phyloP scores from a whole-genome alignment of 2,329 filamentous ascomycete genomes.

The Thielaviopsis musarum region DNA sequence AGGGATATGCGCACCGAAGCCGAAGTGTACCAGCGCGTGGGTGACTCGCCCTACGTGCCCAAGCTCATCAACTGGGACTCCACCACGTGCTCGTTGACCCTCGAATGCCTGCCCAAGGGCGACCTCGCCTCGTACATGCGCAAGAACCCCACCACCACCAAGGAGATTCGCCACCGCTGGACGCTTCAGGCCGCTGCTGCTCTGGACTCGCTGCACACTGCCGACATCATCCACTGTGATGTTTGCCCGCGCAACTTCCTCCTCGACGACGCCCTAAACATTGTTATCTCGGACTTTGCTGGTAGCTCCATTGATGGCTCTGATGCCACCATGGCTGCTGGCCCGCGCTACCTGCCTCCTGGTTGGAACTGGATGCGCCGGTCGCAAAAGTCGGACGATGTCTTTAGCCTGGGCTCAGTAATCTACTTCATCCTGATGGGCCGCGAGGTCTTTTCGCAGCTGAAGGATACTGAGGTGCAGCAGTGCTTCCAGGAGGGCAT shows the following conservation, averaged over 20 bases:
- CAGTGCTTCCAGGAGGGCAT: slow-evolving; percentile 15
- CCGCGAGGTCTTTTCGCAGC: slow-evolving; percentile 17
- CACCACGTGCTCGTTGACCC: slow-evolving; percentile 14
- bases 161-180: slow-evolving; percentile 17
- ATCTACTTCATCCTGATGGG: slow-evolving; percentile 21
- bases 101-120: slow-evolving; percentile 17
- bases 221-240: slow-evolving; percentile 24
- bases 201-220: slow-evolving; percentile 20
- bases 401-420: slow-evolving; percentile 21
- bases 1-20: slow-evolving; percentile 14
- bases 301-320: slow-evolving; percentile 17
- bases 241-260: slow-evolving; percentile 24
- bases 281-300: slow-evolving; percentile 23
- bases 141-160: slow-evolving; percentile 6
- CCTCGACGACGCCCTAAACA: slow-evolving; percentile 19
- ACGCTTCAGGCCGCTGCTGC: slow-evolving; percentile 20
- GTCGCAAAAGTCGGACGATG: slow-evolving; percentile 17
- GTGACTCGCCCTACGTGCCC: slow-evolving; percentile 14
- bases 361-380: slow-evolving; percentile 16
- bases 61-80: slow-evolving; percentile 16
- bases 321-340: slow-evolving; percentile 14
- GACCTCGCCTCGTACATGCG: slow-evolving; percentile 15
- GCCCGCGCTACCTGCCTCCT: slow-evolving; percentile 15
- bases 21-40: slow-evolving; percentile 16
- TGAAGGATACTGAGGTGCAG: slow-evolving; percentile 18